These are phyloP conservation scores for Botrytis medusae DNA, from an alignment of 2,329 filamentous ascomycete genomes.

Conservation along the genomic window DNA sequence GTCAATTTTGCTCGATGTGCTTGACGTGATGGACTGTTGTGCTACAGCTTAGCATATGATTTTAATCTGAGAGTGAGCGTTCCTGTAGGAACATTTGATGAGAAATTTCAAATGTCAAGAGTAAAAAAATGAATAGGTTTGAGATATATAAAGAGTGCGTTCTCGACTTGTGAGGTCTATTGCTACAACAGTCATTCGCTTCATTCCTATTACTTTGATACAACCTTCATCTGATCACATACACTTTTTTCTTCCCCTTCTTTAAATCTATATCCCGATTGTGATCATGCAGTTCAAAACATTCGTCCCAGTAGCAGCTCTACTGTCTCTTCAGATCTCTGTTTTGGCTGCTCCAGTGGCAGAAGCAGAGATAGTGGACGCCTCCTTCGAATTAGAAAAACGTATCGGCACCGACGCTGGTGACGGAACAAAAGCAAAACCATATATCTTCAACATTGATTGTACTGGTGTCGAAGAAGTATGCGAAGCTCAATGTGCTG, in stretches of 20 bases:
- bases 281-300: conserved; percentile 12
- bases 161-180: neutral
- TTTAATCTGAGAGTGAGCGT: neutral
- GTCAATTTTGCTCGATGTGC: neutral
- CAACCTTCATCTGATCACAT: neutral
- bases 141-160: neutral
- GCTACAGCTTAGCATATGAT: neutral
- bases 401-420: conserved; percentile 3
- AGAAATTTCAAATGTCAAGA: neutral
- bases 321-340: neutral
- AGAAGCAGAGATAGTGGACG: neutral
- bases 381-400: neutral
- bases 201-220: neutral
- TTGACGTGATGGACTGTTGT: neutral
- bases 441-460: conserved; percentile 16
- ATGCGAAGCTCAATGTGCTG: conserved; percentile 21
- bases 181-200: neutral
- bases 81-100: neutral
- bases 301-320: neutral
- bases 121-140: too few species aligned
- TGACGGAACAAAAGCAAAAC: neutral
- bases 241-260: neutral
- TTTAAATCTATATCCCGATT: neutral
- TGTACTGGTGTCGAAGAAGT: conserved; percentile 11
- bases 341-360: conserved; percentile 14